Percentiles rank a stretch among this genome's conserved stretches.
phyloP scores from a whole-genome alignment of 768 basidiomycete genomes.

The Lyophyllum semitale region DNA sequence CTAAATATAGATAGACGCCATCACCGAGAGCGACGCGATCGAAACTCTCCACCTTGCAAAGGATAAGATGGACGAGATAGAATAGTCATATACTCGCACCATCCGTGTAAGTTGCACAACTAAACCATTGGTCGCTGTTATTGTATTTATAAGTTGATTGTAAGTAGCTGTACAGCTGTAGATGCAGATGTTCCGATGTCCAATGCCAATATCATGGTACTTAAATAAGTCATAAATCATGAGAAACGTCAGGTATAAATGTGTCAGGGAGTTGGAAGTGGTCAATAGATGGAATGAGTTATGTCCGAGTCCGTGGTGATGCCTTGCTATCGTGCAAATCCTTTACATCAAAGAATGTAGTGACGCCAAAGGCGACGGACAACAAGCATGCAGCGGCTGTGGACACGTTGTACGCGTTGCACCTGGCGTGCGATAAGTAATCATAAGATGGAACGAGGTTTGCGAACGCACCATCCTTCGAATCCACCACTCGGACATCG shows the following conservation, averaged over 20 bases:
- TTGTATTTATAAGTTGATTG: too few relatives aligned
- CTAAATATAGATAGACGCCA: constrained; percentile 14
- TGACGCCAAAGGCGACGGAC: constrained; percentile 53
- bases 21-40: too few relatives aligned
- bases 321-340: constrained; percentile 61
- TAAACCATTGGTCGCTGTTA: too few relatives aligned
- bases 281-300: background rate
- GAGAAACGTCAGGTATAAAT: background rate
- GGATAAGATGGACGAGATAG: too few relatives aligned
- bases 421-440: constrained; percentile 40
- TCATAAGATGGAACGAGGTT: background rate
- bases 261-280: background rate
- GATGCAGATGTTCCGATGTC: background rate
- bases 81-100: too few relatives aligned
- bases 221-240: constrained; percentile 2
- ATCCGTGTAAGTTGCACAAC: too few relatives aligned
- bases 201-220: background rate
- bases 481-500: constrained; percentile 64
- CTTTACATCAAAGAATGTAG: constrained; percentile 66
- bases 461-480: constrained; percentile 57
- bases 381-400: constrained; percentile 63
- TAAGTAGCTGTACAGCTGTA: background rate
- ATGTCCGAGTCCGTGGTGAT: constrained; percentile 58
- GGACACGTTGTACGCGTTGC: constrained; percentile 70
- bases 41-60: too few relatives aligned